phyloP scores from a whole-genome alignment of 2,329 filamentous ascomycete genomes.

The Sporothrix variecibatus region DNA sequence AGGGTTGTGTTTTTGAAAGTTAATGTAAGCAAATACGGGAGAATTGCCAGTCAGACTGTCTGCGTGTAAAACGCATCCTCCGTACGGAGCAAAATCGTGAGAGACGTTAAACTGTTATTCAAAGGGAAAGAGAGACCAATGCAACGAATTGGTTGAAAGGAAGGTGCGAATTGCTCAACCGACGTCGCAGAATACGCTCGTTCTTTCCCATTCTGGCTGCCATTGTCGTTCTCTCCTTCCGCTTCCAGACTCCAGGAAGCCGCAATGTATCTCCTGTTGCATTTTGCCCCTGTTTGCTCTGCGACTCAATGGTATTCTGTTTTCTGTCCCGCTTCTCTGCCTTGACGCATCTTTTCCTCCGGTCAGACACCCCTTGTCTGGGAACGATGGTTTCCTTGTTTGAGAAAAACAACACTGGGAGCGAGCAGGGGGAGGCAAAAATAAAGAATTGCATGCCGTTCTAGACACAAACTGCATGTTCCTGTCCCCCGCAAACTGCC shows the following conservation, averaged over 20 bases:
- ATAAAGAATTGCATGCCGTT: slow-evolving; percentile 1
- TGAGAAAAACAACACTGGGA: neutral
- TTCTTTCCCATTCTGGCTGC: neutral
- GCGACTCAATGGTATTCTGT: neutral
- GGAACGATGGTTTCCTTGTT: neutral
- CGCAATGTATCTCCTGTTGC: neutral
- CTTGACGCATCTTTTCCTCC: neutral
- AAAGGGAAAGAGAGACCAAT: neutral
- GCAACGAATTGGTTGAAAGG: neutral
- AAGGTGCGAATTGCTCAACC: neutral
- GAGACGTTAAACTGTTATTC: neutral
- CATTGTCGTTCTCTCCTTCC: neutral
- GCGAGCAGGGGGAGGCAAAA: neutral
- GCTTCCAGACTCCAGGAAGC: neutral
- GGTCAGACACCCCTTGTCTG: slow-evolving; percentile 10
- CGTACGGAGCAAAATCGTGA: neutral
- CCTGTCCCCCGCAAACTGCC: neutral
- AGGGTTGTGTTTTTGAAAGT: neutral
- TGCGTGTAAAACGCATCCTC: slow-evolving; percentile 12
- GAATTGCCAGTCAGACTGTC: neutral
- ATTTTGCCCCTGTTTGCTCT: neutral
- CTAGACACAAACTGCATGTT: neutral
- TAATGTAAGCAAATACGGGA: neutral
- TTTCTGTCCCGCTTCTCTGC: neutral
- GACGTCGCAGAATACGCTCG: neutral